Conservation (phyloP, 768 basidiomycete genomes). For the Lentinula detonsa region DNA sequence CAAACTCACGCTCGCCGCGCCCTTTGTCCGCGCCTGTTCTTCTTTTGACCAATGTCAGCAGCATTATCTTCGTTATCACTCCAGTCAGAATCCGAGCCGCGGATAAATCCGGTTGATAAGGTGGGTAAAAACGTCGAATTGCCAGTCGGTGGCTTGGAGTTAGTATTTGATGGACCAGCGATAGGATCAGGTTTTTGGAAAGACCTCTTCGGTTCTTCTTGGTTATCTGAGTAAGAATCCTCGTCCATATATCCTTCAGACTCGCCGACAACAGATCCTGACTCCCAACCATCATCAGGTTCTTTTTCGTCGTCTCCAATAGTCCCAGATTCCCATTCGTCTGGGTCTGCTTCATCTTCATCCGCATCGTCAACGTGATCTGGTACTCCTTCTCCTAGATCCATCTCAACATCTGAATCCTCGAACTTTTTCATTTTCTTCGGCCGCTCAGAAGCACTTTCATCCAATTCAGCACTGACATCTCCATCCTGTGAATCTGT, state of each 20-base stretch:
- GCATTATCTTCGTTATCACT: constrained; percentile 57
- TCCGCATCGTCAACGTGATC: constrained; percentile 9
- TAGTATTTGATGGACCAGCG: constrained; percentile 14
- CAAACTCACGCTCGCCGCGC: constrained; percentile 87
- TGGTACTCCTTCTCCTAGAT: constrained; percentile 14
- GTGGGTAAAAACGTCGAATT: constrained; percentile 80
- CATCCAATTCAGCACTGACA: constrained; percentile 13
- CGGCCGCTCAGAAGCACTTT: constrained; percentile 11
- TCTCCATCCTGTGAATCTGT: constrained; percentile 3
- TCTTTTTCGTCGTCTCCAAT: constrained; percentile 20
- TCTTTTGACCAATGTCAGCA: constrained; percentile 52
- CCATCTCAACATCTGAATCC: constrained; percentile 12
- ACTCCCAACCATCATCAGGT: constrained; percentile 45
- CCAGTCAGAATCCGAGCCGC: constrained; percentile 76
- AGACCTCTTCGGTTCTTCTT: constrained; percentile 23
- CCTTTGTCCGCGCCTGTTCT: constrained; percentile 88
- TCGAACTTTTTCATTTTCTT: constrained; percentile 18
- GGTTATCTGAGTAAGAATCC: constrained; percentile 16
- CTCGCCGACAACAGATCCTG: constrained; percentile 33
- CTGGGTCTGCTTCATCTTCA: constrained; percentile 23
- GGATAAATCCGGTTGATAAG: constrained; percentile 78
- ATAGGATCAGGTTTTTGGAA: constrained; percentile 15
- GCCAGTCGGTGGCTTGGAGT: constrained; percentile 17
- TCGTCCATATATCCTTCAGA: constrained; percentile 12
- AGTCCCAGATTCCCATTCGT: constrained; percentile 33